Percentiles rank a stretch among this genome's conserved stretches.
phyloP scores from a whole-genome alignment of 768 basidiomycete species.

The Trametes gibbosa region DNA sequence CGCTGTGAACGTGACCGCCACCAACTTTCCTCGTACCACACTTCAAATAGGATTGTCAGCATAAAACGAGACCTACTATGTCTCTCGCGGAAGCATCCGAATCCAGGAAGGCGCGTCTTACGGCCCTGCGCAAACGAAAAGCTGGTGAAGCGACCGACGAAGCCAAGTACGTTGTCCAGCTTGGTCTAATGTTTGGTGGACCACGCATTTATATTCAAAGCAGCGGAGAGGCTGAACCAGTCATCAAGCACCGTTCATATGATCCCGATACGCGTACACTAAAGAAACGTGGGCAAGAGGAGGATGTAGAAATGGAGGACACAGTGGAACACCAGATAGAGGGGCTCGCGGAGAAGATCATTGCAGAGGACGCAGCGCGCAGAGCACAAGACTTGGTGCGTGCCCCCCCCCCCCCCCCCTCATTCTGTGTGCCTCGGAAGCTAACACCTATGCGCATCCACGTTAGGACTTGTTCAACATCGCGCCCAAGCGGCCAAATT shows the following conservation, averaged over 20 bases:
- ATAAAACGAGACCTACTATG: conserved; percentile 33
- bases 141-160: conserved; percentile 49
- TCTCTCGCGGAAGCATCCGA: conserved; percentile 79
- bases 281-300: conserved; percentile 56
- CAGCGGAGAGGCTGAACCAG: conserved; percentile 35
- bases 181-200: neutral
- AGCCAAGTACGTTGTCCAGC: conserved; percentile 38
- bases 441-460: conserved; percentile 1
- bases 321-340: conserved; percentile 86
- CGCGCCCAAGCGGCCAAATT: conserved; percentile 94
- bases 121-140: conserved; percentile 74
- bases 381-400: conserved; percentile 85
- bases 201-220: neutral
- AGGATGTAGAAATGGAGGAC: conserved; percentile 62
- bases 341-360: conserved; percentile 81
- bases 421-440: neutral
- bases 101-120: conserved; percentile 74
- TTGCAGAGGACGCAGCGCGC: conserved; percentile 82
- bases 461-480: conserved; percentile 92
- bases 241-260: conserved; percentile 78
- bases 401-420: conserved; percentile 1
- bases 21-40: neutral
- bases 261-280: conserved; percentile 85
- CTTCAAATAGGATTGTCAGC: neutral
- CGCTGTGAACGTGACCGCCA: conserved; percentile 8